These are phyloP conservation scores for Debaryomyces sp. DNA, from an alignment of 1,139 yeast species.

Conservation along the genomic window DNA sequence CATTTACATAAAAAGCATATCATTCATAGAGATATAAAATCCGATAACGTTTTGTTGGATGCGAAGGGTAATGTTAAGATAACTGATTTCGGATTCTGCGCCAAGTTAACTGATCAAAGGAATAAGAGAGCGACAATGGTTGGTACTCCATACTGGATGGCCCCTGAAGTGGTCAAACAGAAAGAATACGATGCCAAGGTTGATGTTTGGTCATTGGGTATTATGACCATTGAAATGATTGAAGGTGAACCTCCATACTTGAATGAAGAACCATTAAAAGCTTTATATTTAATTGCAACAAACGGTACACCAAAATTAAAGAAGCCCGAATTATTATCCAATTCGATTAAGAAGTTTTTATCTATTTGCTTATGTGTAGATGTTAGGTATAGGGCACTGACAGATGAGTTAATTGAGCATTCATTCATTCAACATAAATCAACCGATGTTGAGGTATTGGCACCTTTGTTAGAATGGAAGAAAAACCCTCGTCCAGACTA, in stretches of 20 bases:
- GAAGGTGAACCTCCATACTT: slow-evolving; percentile 98
- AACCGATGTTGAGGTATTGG: slow-evolving; percentile 67
- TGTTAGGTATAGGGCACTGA: slow-evolving; percentile 86
- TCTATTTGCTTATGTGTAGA: slow-evolving; percentile 95
- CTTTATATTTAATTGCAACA: slow-evolving; percentile 80
- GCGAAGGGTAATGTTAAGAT: slow-evolving; percentile 88
- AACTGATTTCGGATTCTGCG: slow-evolving; percentile 98
- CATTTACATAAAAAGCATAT: slow-evolving; percentile 89
- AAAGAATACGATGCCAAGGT: slow-evolving; percentile 96
- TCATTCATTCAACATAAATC: slow-evolving; percentile 73
- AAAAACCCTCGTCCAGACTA: slow-evolving; percentile 9
- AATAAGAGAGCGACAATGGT: slow-evolving; percentile 98
- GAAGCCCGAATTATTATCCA: slow-evolving; percentile 77
- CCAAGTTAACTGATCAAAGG: slow-evolving; percentile 89
- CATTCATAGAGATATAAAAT: slow-evolving; percentile 94
- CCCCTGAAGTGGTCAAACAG: slow-evolving; percentile 97
- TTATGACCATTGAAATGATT: slow-evolving; percentile 98
- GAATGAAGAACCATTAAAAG: slow-evolving; percentile 81
- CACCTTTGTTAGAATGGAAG: slow-evolving; percentile 72
- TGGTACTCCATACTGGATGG: slow-evolving; percentile 99
- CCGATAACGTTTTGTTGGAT: slow-evolving; percentile 89
- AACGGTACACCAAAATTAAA: slow-evolving; percentile 96
- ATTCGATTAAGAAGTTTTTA: slow-evolving; percentile 81
- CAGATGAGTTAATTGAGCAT: slow-evolving; percentile 84
- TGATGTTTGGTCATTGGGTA: slow-evolving; percentile 97